Evolutionary conservation across 1,284 basidiomycete species (phyloP).

Genomic region (Tausonia pullulans): DNA sequence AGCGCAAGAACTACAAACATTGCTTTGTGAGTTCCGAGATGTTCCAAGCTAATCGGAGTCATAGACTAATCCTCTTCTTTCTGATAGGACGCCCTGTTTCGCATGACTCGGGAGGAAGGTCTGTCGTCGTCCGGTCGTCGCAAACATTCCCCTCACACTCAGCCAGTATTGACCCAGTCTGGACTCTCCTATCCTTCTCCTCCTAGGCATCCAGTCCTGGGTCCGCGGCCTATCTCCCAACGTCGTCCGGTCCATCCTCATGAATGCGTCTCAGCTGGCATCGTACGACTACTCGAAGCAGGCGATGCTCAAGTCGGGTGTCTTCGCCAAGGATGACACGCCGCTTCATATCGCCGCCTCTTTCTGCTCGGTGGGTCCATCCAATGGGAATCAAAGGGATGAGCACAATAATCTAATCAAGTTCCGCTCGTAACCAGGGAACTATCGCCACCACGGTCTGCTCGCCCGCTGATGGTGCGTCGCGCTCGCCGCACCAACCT

Average conservation of each 20-base stretch:
- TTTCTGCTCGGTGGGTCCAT: conserved; percentile 47
- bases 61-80: too few species aligned
- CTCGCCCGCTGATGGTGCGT: conserved; percentile 61
- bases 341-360: conserved; percentile 70
- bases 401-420: too few species aligned
- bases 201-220: conserved; percentile 54
- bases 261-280: conserved; percentile 85
- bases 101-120: conserved; percentile 29
- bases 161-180: background rate
- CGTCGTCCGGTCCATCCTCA: conserved; percentile 69
- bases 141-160: conserved; percentile 37
- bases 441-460: conserved; percentile 48
- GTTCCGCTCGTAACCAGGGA: conserved; percentile 5
- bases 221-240: conserved; percentile 73
- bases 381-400: background rate
- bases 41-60: too few species aligned
- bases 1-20: too few species aligned
- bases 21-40: too few species aligned
- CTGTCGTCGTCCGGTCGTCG: conserved; percentile 28
- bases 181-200: background rate
- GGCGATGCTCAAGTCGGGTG: conserved; percentile 53
- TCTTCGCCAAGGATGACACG: conserved; percentile 64
- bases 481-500: too few species aligned
- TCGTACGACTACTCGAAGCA: conserved; percentile 89
- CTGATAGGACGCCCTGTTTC: too few species aligned